phyloP scores from a whole-genome alignment of 148 eudicot genomes.

The Amaranthus hypochondriacus region DNA sequence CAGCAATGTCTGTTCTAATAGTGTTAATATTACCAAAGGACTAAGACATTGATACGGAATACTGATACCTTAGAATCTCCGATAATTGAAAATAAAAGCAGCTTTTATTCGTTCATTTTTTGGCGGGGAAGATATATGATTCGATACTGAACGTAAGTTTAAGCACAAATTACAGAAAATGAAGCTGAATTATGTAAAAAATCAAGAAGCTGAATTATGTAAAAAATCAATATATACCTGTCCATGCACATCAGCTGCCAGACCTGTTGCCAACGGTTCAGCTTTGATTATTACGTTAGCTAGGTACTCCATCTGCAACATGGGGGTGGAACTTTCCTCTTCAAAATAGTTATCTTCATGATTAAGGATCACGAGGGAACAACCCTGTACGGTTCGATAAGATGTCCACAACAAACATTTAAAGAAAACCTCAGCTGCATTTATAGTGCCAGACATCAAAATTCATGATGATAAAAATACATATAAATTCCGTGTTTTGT shows the following conservation, averaged over 20 bases:
- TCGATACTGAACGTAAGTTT: background rate
- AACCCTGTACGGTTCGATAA: constrained; percentile 39
- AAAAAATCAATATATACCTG: constrained; percentile 45
- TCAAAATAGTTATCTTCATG: constrained; percentile 72
- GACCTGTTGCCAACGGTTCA: constrained; percentile 79
- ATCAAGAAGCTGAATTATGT: background rate
- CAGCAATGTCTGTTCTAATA: background rate
- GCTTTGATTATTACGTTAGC: constrained; percentile 63
- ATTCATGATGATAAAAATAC: background rate
- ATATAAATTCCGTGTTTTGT: too few relatives aligned
- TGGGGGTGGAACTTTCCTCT: constrained; percentile 35
- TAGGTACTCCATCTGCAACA: constrained; percentile 65
- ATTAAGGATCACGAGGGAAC: constrained; percentile 58
- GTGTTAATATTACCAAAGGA: too few relatives aligned
- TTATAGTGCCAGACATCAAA: background rate
- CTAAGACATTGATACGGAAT: too few relatives aligned
- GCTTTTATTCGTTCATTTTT: background rate
- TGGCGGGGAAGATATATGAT: background rate
- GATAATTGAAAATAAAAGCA: background rate
- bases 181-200: background rate
- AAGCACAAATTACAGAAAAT: background rate
- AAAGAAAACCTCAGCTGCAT: background rate
- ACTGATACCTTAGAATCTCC: background rate
- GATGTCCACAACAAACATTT: background rate
- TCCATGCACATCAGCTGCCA: constrained; percentile 91